A percentile compares a stretch with the other conserved stretches of the same genome.
phyloP scores from a whole-genome alignment of 805 yeast genomes.

The Starmerella scarabaei region DNA sequence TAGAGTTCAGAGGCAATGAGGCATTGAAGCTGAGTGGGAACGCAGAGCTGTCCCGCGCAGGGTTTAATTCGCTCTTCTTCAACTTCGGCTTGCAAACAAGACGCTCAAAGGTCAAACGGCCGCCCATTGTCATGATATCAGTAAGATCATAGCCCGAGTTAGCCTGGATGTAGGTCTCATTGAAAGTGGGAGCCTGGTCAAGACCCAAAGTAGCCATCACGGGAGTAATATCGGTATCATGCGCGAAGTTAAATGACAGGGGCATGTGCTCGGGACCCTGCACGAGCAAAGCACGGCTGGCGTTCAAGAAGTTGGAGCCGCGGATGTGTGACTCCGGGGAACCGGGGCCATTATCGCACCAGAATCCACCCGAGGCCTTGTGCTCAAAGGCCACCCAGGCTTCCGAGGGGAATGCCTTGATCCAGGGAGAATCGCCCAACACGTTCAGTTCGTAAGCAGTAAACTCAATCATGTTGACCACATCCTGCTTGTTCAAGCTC shows the following conservation, averaged over 20 bases:
- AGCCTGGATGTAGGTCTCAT: constrained; percentile 36
- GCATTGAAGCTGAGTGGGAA: constrained; percentile 20
- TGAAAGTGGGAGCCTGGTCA: constrained; percentile 27
- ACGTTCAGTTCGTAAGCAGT: constrained; percentile 43
- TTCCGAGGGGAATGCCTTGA: constrained; percentile 34
- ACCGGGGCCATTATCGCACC: constrained; percentile 41
- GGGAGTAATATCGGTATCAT: constrained; percentile 45
- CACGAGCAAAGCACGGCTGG: constrained; percentile 34
- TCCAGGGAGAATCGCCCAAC: constrained; percentile 34
- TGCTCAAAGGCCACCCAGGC: constrained; percentile 37
- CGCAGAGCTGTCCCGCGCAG: constrained; percentile 1
- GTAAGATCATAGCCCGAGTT: constrained; percentile 36
- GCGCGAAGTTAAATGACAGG: constrained; percentile 40
- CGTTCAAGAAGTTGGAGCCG: constrained; percentile 37
- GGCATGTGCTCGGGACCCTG: constrained; percentile 28
- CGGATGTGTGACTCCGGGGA: constrained; percentile 30
- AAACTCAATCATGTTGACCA: constrained; percentile 31
- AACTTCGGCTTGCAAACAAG: constrained; percentile 29
- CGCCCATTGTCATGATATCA: constrained; percentile 28
- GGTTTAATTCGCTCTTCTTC: constrained; percentile 17
- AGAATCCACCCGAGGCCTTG: constrained; percentile 31
- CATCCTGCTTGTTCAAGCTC: constrained; percentile 32
- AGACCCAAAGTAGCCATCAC: constrained; percentile 39
- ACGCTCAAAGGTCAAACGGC: constrained; percentile 24
- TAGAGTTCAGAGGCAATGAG: constrained; percentile 11